Evolutionary conservation across 1,139 yeast genomes (phyloP).

Genomic region (Yamadazyma trypodendri): DNA sequence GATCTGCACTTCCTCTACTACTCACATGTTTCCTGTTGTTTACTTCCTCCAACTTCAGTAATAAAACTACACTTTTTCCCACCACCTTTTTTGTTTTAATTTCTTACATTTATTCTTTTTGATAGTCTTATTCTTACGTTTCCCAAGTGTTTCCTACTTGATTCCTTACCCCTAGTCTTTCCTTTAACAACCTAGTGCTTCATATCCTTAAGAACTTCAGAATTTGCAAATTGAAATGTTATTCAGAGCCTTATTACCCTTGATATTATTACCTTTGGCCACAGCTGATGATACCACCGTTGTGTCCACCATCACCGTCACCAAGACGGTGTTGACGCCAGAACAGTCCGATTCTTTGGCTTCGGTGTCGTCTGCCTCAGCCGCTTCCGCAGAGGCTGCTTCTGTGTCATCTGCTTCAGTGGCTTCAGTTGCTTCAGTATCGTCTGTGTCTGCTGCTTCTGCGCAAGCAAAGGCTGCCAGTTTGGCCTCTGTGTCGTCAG

Average conservation of each 20-base stretch:
- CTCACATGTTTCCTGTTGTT: constrained; percentile 1
- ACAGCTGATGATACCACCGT: constrained; percentile 44
- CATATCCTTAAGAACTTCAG: background rate
- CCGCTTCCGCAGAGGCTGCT: constrained; percentile 18
- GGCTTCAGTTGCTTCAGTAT: constrained; percentile 14
- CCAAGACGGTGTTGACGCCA: constrained; percentile 44
- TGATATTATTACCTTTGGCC: constrained; percentile 27
- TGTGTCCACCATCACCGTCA: constrained; percentile 39
- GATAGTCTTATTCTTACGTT: background rate
- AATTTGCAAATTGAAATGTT: constrained; percentile 22
- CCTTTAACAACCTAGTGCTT: constrained; percentile 16
- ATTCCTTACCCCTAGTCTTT: constrained; percentile 31
- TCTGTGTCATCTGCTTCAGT: constrained; percentile 15
- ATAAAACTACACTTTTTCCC: constrained; percentile 8
- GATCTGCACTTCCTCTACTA: background rate
- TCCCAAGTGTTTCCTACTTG: constrained; percentile 3
- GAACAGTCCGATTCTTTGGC: constrained; percentile 28
- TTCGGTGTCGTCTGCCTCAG: constrained; percentile 17
- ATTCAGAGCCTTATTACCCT: constrained; percentile 24
- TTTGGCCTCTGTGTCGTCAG: constrained; percentile 14
- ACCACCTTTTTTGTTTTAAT: background rate
- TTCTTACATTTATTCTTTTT: background rate
- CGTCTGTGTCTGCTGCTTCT: constrained; percentile 17
- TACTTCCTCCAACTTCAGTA: constrained; percentile 1
- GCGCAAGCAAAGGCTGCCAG: constrained; percentile 18